Conservation (phyloP, 306 rosid species). For the Begonia fuchsioides region DNA sequence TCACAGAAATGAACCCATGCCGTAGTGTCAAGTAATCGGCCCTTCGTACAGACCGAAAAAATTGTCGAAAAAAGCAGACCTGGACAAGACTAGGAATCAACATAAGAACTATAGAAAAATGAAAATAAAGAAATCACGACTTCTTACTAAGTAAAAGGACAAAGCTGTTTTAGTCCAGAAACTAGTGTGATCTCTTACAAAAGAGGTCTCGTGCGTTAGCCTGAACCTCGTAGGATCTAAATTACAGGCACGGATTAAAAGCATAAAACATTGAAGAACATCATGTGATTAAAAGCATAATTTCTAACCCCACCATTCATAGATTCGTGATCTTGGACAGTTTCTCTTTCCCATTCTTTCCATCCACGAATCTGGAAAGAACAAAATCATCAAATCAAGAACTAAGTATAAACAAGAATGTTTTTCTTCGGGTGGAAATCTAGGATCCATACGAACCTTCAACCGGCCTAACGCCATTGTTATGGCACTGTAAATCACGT, state of each 20-base stretch:
- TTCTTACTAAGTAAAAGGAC: constrained; percentile 68
- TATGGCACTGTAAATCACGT: constrained; percentile 63
- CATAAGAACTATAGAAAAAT: neutral
- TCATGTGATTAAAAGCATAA: neutral
- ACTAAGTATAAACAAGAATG: neutral
- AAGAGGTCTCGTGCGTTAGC: constrained; percentile 86
- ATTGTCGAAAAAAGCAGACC: constrained; percentile 77
- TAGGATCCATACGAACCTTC: constrained; percentile 34
- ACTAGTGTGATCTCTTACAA: constrained; percentile 64
- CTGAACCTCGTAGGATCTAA: constrained; percentile 83
- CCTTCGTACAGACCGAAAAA: constrained; percentile 80
- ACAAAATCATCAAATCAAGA: neutral
- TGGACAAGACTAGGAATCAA: constrained; percentile 17
- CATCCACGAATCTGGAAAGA: constrained; percentile 51
- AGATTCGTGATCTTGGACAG: constrained; percentile 29
- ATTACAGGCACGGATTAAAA: constrained; percentile 1
- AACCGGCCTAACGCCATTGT: constrained; percentile 83
- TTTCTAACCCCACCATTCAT: constrained; percentile 38
- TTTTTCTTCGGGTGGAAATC: neutral
- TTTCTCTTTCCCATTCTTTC: constrained; percentile 68
- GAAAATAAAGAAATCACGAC: constrained; percentile 2
- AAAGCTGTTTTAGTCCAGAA: constrained; percentile 61
- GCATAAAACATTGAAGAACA: neutral
- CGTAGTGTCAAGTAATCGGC: constrained; percentile 89
- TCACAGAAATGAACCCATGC: constrained; percentile 78